Base-by-base conservation (phyloP, 2,329 filamentous ascomycete species). In the Talaromyces sp. region DNA sequence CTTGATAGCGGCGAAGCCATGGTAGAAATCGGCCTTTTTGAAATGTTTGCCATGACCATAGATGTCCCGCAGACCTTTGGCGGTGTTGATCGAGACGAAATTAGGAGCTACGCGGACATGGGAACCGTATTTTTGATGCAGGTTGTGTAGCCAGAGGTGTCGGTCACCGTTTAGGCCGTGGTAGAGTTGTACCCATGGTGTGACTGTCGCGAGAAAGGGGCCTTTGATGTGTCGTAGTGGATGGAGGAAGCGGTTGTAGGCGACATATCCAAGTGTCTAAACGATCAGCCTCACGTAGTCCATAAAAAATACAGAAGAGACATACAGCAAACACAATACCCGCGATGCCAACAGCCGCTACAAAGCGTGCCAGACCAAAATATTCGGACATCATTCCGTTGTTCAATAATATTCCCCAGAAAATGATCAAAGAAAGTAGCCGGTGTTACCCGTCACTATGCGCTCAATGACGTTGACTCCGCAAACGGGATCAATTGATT, bases 101-200 rank as follows among this genome's bases (percentile, higher is more conserved):
- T 92, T 92, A 53, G 92, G 92, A 0, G 90, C 90, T 69, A 90
- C 91, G 31, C 92, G 90, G n/a, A 94, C 89, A 60, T 87, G 72
- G 17, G 67, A 71, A 5, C 90, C 91, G 72, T 96, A 93, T 73
- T 84, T 83, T 70, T 88, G 80, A 75, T 96, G 92, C 70, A 89
- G 82, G 34, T 84, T 82, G 80, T 88, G 88, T 72, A 92, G 88
- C 72, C 90, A 87, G 19, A 93, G 83, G 73, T 93, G 91, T 1
- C 90, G 85, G 69, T 91, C 88, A 61, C 91, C 91, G 72, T 86
- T 89, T 78, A 88, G 91, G 58, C 90, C 89, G 70, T 92, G 88
- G 75, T 91, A 93, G 34, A 90, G 84, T 74, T 88, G 86, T 71
- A 89, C 85, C 69, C 80, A 85, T 17, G 75, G 74, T 11, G 73